Evolutionary conservation across 108 stramenopile genomes (phyloP), one percentile per base, ranked within the genome.

Genomic region (Halocafeteria seosinensis): DNA sequence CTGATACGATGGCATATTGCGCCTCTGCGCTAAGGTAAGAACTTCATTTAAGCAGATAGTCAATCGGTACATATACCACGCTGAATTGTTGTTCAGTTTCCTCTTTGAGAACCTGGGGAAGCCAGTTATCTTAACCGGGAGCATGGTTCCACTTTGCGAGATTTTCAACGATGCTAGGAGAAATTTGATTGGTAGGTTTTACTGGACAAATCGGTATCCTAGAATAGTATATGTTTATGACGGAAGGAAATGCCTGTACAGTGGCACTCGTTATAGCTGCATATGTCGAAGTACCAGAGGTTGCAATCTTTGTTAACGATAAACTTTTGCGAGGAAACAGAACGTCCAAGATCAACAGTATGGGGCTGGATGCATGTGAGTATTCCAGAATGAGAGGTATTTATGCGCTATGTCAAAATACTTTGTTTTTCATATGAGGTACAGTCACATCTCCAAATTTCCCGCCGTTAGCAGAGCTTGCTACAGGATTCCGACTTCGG

Each of bases 31-130:
- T 95, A 31, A 76, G 81, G 34, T n/a, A n/a, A n/a, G n/a, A n/a
- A n/a, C n/a, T n/a, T n/a, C n/a, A n/a, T n/a, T n/a, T n/a, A n/a
- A n/a, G n/a, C n/a, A n/a, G n/a, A n/a, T n/a, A n/a, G n/a, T n/a
- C n/a, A n/a, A n/a, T n/a, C n/a, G n/a, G n/a, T n/a, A n/a, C n/a
- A n/a, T n/a, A n/a, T n/a, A n/a, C n/a, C n/a, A n/a, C n/a, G n/a
- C n/a, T n/a, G n/a, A n/a, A n/a, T n/a, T n/a, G n/a, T n/a, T n/a
- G n/a, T n/a, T n/a, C n/a, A n/a, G n/a, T n/a, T 98, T 95, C 79
- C 92, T 98, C 90, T 72, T 98, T 30, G 89, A 98, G 70, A 92
- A 94, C 79, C 77, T 98, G 33, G 84, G 86, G 17, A 98, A 98
- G 69, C 85, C 96, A 4, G 92, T 98, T 11, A 72, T 92, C 0